Base-by-base conservation (phyloP, 148 eudicot species). In the Chenopodium album region DNA sequence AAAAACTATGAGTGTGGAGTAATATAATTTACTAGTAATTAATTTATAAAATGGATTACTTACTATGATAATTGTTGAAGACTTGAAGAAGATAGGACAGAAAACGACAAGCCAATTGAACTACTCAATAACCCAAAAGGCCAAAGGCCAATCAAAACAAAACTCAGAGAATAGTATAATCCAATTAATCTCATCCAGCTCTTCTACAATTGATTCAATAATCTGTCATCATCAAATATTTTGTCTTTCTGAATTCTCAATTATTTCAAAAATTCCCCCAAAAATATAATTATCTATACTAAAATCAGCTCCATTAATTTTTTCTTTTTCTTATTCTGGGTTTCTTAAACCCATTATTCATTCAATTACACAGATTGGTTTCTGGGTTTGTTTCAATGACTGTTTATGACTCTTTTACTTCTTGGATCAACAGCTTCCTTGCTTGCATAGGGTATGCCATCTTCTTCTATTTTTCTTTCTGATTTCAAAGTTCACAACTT, bases 361-460 rank as follows among this genome's bases (percentile, higher is more conserved):
- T 47, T 9, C 12, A 14, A 31, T 52, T 70, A 23, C 20, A 52
- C 22, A 50, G 65, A 67, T 56, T 59, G 56, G 26, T 60, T 75
- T 83, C 67, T 74, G 31, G 78, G 52, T 26, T 59, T 50, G 37
- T 41, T 7, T 59, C 83, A 76, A 94, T 88, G 93, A 90, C 93
- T 69, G 79, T 87, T n/a, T 87, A 84, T 87, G 82, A 85, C 83
- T 90, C 94, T 14, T 90, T 95, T 78, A 78, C 90, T 85, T 79
- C 85, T 84, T 93, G 98, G 98, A 84, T 93, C 91, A 88, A 85
- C 83, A 85, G 86, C 75, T 85, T 92, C 79, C 89, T 95, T 72
- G 89, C 90, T 84, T 95, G 95, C 76, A 90, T 93, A 78, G 92
- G 98, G 97, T 94, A 93, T 75, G 90, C 82, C 59, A 76, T 82